phyloP scores from a whole-genome alignment of 371 early-diverging fungal species.

The Circinella umbellata region DNA sequence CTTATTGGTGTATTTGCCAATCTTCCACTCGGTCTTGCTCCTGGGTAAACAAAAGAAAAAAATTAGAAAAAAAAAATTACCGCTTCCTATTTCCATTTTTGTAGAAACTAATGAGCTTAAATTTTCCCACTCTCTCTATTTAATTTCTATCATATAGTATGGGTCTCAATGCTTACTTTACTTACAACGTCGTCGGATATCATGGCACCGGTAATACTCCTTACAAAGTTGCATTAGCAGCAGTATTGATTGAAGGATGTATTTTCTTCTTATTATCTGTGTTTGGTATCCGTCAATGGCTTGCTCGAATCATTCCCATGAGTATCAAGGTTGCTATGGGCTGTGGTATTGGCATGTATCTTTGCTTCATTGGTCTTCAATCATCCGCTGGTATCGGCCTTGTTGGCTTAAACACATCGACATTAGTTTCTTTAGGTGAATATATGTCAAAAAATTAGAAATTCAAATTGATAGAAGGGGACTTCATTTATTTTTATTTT shows the following conservation, averaged over 20 bases:
- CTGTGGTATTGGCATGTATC: conserved; percentile 79
- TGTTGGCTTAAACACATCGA: conserved; percentile 60
- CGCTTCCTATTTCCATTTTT: not conserved
- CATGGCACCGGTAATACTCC: conserved; percentile 73
- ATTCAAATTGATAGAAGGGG: not conserved
- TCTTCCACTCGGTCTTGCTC: conserved; percentile 78
- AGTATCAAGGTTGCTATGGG: conserved; percentile 79
- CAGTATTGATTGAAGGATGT: conserved; percentile 82
- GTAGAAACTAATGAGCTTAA: not conserved
- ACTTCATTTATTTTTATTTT: too few relatives aligned
- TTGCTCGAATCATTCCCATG: conserved; percentile 74
- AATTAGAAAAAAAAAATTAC: not conserved
- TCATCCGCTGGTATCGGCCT: conserved; percentile 80
- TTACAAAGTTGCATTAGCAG: conserved; percentile 77
- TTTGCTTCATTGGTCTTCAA: conserved; percentile 79
- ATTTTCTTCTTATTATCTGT: conserved; percentile 74
- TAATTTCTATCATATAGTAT: conserved; percentile 40
- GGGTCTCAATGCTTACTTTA: conserved; percentile 85
- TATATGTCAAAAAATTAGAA: not conserved
- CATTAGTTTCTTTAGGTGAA: conserved; percentile 67
- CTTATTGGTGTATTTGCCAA: conserved; percentile 78
- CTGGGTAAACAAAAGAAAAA: conserved; percentile 44
- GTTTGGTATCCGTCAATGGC: conserved; percentile 79
- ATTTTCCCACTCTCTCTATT: not conserved
- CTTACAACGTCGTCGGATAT: conserved; percentile 80